Percentiles rank a stretch among this genome's conserved stretches.
Conservation (phyloP, 768 basidiomycete genomes). For the Antrodiella citrinella region DNA sequence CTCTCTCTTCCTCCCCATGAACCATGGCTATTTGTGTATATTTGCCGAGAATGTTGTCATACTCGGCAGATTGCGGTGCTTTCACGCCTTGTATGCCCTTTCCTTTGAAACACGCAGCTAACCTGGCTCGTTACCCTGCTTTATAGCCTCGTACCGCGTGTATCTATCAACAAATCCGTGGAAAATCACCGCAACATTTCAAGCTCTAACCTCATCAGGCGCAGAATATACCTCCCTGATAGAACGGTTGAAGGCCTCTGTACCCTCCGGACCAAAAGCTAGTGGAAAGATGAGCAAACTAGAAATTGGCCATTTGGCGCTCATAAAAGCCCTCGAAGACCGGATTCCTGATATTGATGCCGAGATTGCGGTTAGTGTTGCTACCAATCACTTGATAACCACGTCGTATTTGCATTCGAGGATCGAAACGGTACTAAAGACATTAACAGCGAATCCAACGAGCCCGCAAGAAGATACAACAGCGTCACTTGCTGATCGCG, state of each 20-base stretch:
- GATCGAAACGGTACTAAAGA: background rate
- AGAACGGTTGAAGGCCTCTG: slow-evolving; percentile 46
- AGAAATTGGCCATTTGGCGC: slow-evolving; percentile 51
- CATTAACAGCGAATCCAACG: slow-evolving; percentile 57
- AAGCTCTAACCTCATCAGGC: slow-evolving; percentile 59
- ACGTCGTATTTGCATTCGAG: slow-evolving; percentile 4
- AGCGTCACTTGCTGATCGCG: slow-evolving; percentile 52
- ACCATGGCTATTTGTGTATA: slow-evolving; percentile 54
- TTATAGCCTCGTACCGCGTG: slow-evolving; percentile 72
- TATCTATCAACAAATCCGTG: slow-evolving; percentile 85
- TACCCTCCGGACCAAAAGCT: slow-evolving; percentile 37
- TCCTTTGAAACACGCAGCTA: slow-evolving; percentile 8
- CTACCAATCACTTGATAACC: slow-evolving; percentile 17
- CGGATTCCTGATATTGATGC: slow-evolving; percentile 60
- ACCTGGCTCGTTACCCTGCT: slow-evolving; percentile 21
- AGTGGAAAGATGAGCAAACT: slow-evolving; percentile 45
- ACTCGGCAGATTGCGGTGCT: slow-evolving; percentile 34
- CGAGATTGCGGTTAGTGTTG: slow-evolving; percentile 58
- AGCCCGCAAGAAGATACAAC: slow-evolving; percentile 62
- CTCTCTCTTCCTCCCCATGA: slow-evolving; percentile 17
- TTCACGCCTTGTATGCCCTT: slow-evolving; percentile 13
- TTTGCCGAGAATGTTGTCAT: slow-evolving; percentile 36
- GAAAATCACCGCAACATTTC: slow-evolving; percentile 78
- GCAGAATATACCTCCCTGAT: slow-evolving; percentile 66
- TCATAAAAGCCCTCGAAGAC: slow-evolving; percentile 55